Conservation (phyloP, 2,329 filamentous ascomycete species). For the Epichloe sylvatica region DNA sequence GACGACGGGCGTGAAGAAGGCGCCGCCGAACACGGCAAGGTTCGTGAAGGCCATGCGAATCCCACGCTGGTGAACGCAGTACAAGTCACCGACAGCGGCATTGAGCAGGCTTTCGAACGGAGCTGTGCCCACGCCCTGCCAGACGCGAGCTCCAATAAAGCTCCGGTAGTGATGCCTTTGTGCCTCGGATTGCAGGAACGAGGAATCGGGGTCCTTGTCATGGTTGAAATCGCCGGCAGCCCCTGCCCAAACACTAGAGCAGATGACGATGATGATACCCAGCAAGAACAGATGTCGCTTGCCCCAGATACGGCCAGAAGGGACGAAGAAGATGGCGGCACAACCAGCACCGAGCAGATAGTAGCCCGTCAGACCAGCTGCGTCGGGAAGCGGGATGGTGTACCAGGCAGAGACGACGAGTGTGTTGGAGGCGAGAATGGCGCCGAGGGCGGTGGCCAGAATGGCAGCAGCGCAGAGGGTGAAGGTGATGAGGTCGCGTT, state of each 20-base stretch:
- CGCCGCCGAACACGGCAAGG: conserved; percentile 41
- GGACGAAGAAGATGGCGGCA: conserved; percentile 73
- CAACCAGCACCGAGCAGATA: conserved; percentile 72
- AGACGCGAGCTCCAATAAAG: conserved; percentile 62
- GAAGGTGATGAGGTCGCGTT: conserved; percentile 65
- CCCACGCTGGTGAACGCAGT: conserved; percentile 74
- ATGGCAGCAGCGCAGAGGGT: conserved; percentile 69
- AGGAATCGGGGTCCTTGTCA: neutral
- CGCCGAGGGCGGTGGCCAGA: conserved; percentile 70
- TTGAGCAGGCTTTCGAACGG: conserved; percentile 87
- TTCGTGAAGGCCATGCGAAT: conserved; percentile 72
- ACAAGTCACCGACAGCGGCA: conserved; percentile 76
- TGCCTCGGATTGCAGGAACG: conserved; percentile 1
- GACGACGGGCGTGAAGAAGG: conserved; percentile 66
- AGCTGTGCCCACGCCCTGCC: conserved; percentile 76
- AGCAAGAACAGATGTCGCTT: conserved; percentile 80
- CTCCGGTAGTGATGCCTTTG: conserved; percentile 44
- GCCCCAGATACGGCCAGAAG: conserved; percentile 79
- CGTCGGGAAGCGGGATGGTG: conserved; percentile 50
- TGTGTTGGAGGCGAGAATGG: conserved; percentile 80
- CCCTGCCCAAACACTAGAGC: conserved; percentile 67
- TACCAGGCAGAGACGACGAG: conserved; percentile 61
- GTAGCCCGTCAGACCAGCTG: conserved; percentile 75
- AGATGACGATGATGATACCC: conserved; percentile 59
- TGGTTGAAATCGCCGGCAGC: conserved; percentile 33